phyloP scores from a whole-genome alignment of 2,329 filamentous ascomycete species.

The Hypoxylon rubiginosum region DNA sequence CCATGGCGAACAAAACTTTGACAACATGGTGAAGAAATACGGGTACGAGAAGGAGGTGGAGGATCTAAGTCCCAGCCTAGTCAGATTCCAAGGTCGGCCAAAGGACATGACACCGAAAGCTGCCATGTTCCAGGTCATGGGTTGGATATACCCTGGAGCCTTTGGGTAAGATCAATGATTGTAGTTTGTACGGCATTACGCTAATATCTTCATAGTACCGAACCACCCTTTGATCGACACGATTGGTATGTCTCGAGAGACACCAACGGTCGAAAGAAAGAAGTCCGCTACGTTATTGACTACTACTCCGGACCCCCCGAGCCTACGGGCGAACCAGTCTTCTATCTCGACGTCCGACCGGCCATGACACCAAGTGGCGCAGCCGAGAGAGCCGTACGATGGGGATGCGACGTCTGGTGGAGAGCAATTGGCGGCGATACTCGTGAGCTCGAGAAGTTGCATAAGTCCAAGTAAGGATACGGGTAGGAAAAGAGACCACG shows the following conservation, averaged over 20 bases:
- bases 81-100: constrained; percentile 90
- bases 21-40: constrained; percentile 53
- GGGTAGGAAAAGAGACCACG: neutral
- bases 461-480: constrained; percentile 22
- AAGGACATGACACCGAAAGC: constrained; percentile 94
- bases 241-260: constrained; percentile 94
- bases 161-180: constrained; percentile 72
- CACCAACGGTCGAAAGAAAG: constrained; percentile 74
- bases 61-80: constrained; percentile 75
- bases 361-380: constrained; percentile 85
- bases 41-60: constrained; percentile 67
- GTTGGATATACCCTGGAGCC: constrained; percentile 81
- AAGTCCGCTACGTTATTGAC: constrained; percentile 96
- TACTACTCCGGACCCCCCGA: constrained; percentile 91
- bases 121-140: constrained; percentile 83
- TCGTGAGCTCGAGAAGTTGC: constrained; percentile 57
- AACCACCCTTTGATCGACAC: constrained; percentile 94
- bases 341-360: constrained; percentile 94
- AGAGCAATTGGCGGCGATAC: constrained; percentile 81
- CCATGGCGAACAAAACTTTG: constrained; percentile 77
- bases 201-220: constrained; percentile 65
- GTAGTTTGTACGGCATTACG: neutral
- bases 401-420: constrained; percentile 96
- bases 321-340: constrained; percentile 89
- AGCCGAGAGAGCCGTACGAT: constrained; percentile 85